A percentile compares a stretch with the other conserved stretches of the same genome.
Conservation (phyloP, 2,329 filamentous ascomycete species). For the Talaromyces piceae region DNA sequence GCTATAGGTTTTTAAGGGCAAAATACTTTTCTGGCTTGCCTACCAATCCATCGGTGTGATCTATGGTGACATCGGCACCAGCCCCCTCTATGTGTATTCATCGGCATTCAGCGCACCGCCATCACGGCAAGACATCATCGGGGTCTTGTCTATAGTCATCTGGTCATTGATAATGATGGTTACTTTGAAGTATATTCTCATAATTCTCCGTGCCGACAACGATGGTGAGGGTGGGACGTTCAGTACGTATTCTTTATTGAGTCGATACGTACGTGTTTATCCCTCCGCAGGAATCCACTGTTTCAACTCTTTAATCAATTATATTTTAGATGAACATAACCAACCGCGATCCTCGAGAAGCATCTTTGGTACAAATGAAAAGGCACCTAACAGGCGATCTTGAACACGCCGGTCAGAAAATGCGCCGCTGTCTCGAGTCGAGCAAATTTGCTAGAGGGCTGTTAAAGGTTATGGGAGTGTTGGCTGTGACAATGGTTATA, state of each 20-base stretch:
- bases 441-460: constrained; percentile 39
- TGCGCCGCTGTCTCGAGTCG: constrained; percentile 42
- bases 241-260: constrained; percentile 46
- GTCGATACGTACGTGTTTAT: constrained; percentile 37
- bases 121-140: constrained; percentile 42
- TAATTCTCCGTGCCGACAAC: constrained; percentile 48
- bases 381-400: constrained; percentile 40
- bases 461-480: constrained; percentile 46
- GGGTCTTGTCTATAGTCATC: constrained; percentile 47
- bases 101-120: constrained; percentile 43
- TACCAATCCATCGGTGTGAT: constrained; percentile 52
- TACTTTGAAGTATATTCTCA: constrained; percentile 49
- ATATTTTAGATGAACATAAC: constrained; percentile 41
- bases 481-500: constrained; percentile 49
- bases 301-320: neutral
- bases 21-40: constrained; percentile 31
- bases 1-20: neutral
- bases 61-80: constrained; percentile 53
- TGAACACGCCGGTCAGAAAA: constrained; percentile 33
- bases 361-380: constrained; percentile 41
- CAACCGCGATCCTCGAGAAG: constrained; percentile 45
- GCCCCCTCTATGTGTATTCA: constrained; percentile 51
- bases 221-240: constrained; percentile 53
- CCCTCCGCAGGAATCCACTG: neutral
- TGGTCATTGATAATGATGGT: constrained; percentile 52